Base-by-base conservation (phyloP, 257 asterid genomes). In the Verbascum thapsus region DNA sequence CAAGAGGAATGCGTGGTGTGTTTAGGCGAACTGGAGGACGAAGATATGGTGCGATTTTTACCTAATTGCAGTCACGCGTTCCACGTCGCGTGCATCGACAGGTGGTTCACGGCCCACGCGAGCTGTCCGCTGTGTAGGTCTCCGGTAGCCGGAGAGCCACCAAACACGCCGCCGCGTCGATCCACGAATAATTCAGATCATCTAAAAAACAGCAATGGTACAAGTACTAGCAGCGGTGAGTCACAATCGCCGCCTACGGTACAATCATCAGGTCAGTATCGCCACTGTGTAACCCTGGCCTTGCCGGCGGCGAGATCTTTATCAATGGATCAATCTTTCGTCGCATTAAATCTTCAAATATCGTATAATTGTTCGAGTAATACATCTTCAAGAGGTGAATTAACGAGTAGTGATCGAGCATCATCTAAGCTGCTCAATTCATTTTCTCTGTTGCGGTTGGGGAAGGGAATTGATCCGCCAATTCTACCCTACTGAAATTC, bases 111-210 rank as follows among this genome's bases (percentile, higher is more conserved):
- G 22, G 78, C 67, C 39, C 90, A 82, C 67, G 20, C 61, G 3
- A 87, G 64, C 44, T 87, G 95, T 30, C 95, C 95, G 1, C 8
- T 82, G 38, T 87, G 95, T 64, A 67, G 95, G n/a, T 76, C 78
- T 9, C 70, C 83, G 8, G 59, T 79, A 9, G 52, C 43, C 1
- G 52, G 35, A 9, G 68, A 39, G 50, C 13, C 19, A 3, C 8
- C 19, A 0, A 41, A 63, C 17, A 11, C 30, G 47, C 2, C n/a
- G 39, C 45, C 26, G 43, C 5, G 32, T 26, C 3, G 2, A 1
- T 2, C 32, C 5, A 26, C 32, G 32, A 26, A 20, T 15, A 53
- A 45, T 23, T 43, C 69, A 6, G 66, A 35, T 12, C 35, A 7
- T 9, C 68, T 30, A 12, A 49, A 7, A 17, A 2, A 58, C 53